phyloP scores from a whole-genome alignment of 148 eudicot species.

The Amaranthus hypochondriacus region DNA sequence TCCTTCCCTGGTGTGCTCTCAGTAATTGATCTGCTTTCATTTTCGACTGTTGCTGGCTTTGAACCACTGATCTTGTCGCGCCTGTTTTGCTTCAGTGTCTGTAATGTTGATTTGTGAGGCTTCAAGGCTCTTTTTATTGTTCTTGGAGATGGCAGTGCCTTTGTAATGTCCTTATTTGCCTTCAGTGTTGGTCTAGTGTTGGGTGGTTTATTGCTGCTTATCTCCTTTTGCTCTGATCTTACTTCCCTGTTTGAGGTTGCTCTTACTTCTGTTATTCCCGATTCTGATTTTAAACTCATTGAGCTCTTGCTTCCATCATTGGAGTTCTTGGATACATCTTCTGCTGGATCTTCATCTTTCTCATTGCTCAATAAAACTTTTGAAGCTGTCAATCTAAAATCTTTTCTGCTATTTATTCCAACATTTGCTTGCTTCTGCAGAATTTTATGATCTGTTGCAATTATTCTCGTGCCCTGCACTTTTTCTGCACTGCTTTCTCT shows the following conservation, averaged over 20 bases:
- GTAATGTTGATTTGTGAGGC: slow-evolving; percentile 27
- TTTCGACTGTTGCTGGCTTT: slow-evolving; percentile 23
- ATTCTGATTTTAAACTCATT: slow-evolving; percentile 20
- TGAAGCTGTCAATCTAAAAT: slow-evolving; percentile 17
- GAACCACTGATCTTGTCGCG: slow-evolving; percentile 19
- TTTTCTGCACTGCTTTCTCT: slow-evolving; percentile 16
- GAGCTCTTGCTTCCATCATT: slow-evolving; percentile 16
- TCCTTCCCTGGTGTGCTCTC: slow-evolving; percentile 15
- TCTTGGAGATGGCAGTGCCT: slow-evolving; percentile 22
- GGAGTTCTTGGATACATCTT: slow-evolving; percentile 14
- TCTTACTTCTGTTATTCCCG: slow-evolving; percentile 13
- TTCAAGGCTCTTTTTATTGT: slow-evolving; percentile 27
- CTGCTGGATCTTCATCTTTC: slow-evolving; percentile 16
- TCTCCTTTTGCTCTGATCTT: slow-evolving; percentile 31
- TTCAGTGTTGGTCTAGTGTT: slow-evolving; percentile 28
- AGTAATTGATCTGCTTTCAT: slow-evolving; percentile 8
- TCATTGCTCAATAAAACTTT: slow-evolving; percentile 25
- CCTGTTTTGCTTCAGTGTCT: slow-evolving; percentile 35
- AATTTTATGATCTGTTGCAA: slow-evolving; percentile 23
- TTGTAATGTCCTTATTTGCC: slow-evolving; percentile 40
- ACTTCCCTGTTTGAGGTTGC: slow-evolving; percentile 20
- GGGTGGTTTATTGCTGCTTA: slow-evolving; percentile 15
- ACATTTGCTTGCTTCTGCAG: slow-evolving; percentile 24
- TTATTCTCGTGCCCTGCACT: slow-evolving; percentile 22
- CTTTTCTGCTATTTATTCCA: slow-evolving; percentile 25